Conservation (phyloP, 2,329 filamentous ascomycete genomes). For the Microsporum audouinii region DNA sequence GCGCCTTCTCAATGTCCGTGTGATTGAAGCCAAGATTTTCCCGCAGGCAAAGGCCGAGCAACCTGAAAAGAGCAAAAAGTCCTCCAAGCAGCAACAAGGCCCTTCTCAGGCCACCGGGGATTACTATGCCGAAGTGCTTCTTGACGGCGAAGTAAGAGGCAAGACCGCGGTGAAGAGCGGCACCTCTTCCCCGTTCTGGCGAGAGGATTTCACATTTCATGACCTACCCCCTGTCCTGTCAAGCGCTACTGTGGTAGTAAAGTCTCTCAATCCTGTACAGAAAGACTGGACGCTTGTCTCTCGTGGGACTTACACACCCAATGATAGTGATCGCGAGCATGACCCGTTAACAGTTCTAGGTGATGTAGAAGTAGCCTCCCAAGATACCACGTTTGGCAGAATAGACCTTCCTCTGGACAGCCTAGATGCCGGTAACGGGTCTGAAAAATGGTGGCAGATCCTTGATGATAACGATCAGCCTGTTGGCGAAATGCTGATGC, state of each 20-base stretch:
- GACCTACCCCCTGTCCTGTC: slow-evolving; percentile 40
- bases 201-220: slow-evolving; percentile 38
- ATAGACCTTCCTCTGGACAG: slow-evolving; percentile 77
- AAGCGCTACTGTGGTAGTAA: slow-evolving; percentile 36
- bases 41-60: slow-evolving; percentile 25
- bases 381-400: slow-evolving; percentile 39
- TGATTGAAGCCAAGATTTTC: slow-evolving; percentile 51
- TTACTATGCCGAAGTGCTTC: slow-evolving; percentile 39
- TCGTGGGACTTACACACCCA: slow-evolving; percentile 33
- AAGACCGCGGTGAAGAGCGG: slow-evolving; percentile 39
- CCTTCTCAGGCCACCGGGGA: slow-evolving; percentile 24
- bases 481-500: slow-evolving; percentile 75
- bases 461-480: slow-evolving; percentile 62
- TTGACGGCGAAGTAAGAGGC: slow-evolving; percentile 39
- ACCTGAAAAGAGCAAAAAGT: slow-evolving; percentile 24
- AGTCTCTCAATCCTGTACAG: slow-evolving; percentile 37
- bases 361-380: slow-evolving; percentile 38
- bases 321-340: slow-evolving; percentile 30
- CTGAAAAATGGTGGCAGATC: slow-evolving; percentile 81
- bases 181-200: slow-evolving; percentile 39
- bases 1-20: slow-evolving; percentile 46
- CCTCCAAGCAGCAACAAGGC: slow-evolving; percentile 22
- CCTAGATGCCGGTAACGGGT: slow-evolving; percentile 61
- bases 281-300: slow-evolving; percentile 41
- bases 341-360: slow-evolving; percentile 30